Percentiles rank a stretch among this genome's conserved stretches.
phyloP scores from a whole-genome alignment of 805 yeast genomes.

The Phaffomyces antillensis region DNA sequence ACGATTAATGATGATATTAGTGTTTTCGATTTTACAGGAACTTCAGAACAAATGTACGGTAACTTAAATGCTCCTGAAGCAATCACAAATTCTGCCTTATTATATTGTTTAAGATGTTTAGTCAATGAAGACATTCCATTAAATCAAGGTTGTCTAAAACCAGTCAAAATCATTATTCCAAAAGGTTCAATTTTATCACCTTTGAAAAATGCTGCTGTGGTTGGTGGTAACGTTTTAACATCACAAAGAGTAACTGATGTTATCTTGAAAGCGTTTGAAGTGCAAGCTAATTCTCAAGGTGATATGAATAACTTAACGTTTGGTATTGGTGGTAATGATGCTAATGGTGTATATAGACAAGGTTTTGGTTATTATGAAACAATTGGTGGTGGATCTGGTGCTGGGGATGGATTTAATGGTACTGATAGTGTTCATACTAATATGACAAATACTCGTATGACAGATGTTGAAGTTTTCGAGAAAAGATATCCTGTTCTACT shows the following conservation, averaged over 20 bases:
- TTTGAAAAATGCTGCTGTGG: conserved; percentile 81
- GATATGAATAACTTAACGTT: conserved; percentile 92
- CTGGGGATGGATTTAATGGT: conserved; percentile 82
- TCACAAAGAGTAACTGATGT: conserved; percentile 92
- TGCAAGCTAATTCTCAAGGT: conserved; percentile 94
- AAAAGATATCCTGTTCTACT: conserved; percentile 80
- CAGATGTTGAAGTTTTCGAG: conserved; percentile 86
- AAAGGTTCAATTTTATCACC: conserved; percentile 64
- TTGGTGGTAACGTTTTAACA: conserved; percentile 92
- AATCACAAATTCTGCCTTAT: conserved; percentile 80
- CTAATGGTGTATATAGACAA: conserved; percentile 40
- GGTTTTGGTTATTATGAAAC: conserved; percentile 93
- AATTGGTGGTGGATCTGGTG: conserved; percentile 94
- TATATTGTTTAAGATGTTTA: conserved; percentile 79
- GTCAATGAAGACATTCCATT: conserved; percentile 85
- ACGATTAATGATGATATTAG: conserved; percentile 47
- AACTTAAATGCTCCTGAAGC: conserved; percentile 92
- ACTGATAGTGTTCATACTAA: conserved; percentile 88
- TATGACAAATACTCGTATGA: conserved; percentile 89
- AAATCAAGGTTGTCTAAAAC: conserved; percentile 86
- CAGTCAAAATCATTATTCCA: conserved; percentile 64
- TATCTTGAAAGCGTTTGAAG: conserved; percentile 75
- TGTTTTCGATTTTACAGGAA: conserved; percentile 76
- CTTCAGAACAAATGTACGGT: conserved; percentile 82
- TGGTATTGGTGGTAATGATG: conserved; percentile 64